Conservation (phyloP, 2,329 filamentous ascomycete species). For the Sclerotinia borealis region DNA sequence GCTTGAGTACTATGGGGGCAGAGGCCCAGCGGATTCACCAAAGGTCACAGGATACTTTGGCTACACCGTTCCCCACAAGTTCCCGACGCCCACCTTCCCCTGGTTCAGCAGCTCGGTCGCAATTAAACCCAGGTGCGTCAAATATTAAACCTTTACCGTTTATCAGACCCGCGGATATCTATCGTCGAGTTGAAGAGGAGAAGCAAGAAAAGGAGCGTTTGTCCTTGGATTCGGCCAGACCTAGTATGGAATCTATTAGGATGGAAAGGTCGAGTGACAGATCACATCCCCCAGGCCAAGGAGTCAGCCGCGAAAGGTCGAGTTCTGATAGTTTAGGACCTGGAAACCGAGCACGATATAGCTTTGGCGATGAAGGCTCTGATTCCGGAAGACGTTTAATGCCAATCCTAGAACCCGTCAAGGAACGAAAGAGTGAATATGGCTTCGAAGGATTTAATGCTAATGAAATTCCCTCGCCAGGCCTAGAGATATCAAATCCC, state of each 20-base stretch:
- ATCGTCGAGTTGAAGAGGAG: conserved; percentile 65
- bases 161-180: conserved; percentile 70
- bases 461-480: conserved; percentile 15
- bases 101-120: conserved; percentile 29
- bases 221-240: conserved; percentile 51
- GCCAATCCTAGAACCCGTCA: conserved; percentile 45
- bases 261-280: conserved; percentile 27
- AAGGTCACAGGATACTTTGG: conserved; percentile 16
- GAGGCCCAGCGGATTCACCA: conserved; percentile 19
- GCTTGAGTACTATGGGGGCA: conserved; percentile 42
- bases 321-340: conserved; percentile 24
- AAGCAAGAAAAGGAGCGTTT: conserved; percentile 53
- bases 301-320: conserved; percentile 20
- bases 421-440: conserved; percentile 55
- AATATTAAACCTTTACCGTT: conserved; percentile 57
- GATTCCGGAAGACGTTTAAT: conserved; percentile 35
- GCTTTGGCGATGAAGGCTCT: conserved; percentile 25
- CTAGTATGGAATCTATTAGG: conserved; percentile 48
- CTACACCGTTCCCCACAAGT: conserved; percentile 33
- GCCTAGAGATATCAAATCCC: conserved; percentile 8
- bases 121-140: conserved; percentile 31
- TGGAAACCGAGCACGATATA: conserved; percentile 16
- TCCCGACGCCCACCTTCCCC: conserved; percentile 35
- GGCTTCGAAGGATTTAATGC: conserved; percentile 41
- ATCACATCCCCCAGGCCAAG: conserved; percentile 23